phyloP scores from a whole-genome alignment of 257 asterid genomes.

The Rauvolfia tetraphylla region DNA sequence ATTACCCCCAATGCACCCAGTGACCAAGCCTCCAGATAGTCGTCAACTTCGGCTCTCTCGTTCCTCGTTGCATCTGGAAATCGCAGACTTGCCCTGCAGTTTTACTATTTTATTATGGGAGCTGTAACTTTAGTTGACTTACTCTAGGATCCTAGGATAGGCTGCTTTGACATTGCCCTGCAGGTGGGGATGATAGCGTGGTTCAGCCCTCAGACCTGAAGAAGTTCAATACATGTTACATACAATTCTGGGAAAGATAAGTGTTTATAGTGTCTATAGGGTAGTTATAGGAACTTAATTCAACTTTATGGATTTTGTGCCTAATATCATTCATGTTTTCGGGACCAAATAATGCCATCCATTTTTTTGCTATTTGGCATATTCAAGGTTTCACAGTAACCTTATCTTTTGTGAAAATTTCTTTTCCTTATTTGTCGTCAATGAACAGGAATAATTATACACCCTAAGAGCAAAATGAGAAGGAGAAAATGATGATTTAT shows the following conservation, averaged over 20 bases:
- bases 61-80: neutral
- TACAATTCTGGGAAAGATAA: neutral
- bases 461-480: too few relatives aligned
- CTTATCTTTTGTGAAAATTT: too few relatives aligned
- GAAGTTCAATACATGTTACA: neutral
- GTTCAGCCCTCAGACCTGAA: neutral
- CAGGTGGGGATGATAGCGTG: neutral
- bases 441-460: too few relatives aligned
- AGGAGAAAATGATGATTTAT: too few relatives aligned
- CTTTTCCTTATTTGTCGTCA: neutral
- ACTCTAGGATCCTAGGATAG: neutral
- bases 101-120: neutral
- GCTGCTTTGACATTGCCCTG: slow-evolving; percentile 1
- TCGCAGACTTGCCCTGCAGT: neutral
- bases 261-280: neutral
- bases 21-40: neutral
- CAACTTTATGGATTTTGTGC: too few relatives aligned
- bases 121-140: neutral
- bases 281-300: neutral
- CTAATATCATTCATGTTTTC: neutral
- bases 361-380: neutral
- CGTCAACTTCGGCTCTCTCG: neutral
- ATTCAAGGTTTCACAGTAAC: too few relatives aligned
- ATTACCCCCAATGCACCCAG: neutral
- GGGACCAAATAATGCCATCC: neutral